phyloP scores from a whole-genome alignment of 2,329 filamentous ascomycete species.

The Metarhizium humberi region DNA sequence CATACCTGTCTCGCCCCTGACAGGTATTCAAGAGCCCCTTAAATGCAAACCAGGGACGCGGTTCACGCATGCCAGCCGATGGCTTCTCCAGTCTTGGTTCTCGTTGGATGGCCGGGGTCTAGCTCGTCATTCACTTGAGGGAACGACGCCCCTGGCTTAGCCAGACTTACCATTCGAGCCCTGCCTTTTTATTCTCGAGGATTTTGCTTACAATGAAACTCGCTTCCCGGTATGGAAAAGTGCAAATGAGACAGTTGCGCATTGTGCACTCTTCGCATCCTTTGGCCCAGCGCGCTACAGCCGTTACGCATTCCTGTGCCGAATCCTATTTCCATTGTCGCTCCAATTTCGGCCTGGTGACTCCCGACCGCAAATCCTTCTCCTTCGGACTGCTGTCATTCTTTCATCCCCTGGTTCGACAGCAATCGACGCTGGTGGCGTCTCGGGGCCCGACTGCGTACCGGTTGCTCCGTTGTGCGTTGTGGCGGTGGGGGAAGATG shows the following conservation, averaged over 20 bases:
- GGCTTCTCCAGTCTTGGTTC: neutral
- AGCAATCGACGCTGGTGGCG: neutral
- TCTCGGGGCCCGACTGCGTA: neutral
- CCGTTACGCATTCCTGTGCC: neutral
- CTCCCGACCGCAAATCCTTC: too few relatives aligned
- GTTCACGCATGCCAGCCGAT: neutral
- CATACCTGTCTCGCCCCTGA: neutral
- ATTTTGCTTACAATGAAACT: too few relatives aligned
- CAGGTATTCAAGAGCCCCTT: constrained; percentile 1
- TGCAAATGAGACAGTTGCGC: too few relatives aligned
- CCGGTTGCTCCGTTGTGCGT: neutral
- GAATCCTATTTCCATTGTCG: neutral
- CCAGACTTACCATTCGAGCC: neutral
- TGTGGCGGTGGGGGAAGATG: neutral
- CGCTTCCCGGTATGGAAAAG: neutral
- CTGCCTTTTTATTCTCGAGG: too few relatives aligned
- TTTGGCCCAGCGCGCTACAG: too few relatives aligned
- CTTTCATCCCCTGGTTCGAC: neutral
- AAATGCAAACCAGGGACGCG: neutral
- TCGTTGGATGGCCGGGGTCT: neutral
- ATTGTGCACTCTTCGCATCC: too few relatives aligned
- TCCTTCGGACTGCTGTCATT: too few relatives aligned
- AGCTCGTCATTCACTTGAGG: neutral
- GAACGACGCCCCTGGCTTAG: neutral
- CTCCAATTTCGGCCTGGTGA: neutral